Evolutionary conservation across 495 filamentous ascomycete genomes (phyloP), one percentile per base, ranked within the genome.

Genomic region (Saxophila tyrrhenica): DNA sequence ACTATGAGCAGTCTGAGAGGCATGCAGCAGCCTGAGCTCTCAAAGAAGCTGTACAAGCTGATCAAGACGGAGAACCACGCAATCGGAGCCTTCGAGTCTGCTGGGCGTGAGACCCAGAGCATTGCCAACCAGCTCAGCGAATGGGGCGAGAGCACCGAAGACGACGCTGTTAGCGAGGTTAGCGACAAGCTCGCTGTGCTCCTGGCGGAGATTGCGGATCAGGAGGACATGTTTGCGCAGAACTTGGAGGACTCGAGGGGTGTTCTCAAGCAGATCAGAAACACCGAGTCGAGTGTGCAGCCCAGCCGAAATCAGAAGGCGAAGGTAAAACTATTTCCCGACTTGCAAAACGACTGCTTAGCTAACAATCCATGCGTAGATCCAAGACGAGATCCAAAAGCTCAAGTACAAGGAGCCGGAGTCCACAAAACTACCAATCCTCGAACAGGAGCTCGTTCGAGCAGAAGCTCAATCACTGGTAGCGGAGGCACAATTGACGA

Each of bases 381-480:
- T 96, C 46, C 71, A 81, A 10, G 91, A 95, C 64, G 92, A 98
- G 71, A 94, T 98, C 60, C 79, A 82, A 55, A 84, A 81, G 69
- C 72, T 95, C 54, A 95, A 89, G 73, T 77, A 82, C 60, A 95
- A 91, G 71, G 92, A 96, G 63, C 90, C 91, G 0, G 73, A 79
- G 54, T 89, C 80, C 60, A 69, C 83, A 0, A 82, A 80, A 64
- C 71, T 97, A 44, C 79, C 84, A 22, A 84, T 79, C 24, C 74
- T 97, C 41, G 92, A 98, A 75, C 91, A 96, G 73, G 92, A 98
- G 74, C 79, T 98, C 44, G 90, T 96, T 5, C 74, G 92, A 56
- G 89, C 89, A 16, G 94, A 97, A 75, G 92, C 92, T 5, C 89
- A 96, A 75, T 89, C 85, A 57, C 67, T 97, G 52, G 92, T 98